Conservation (phyloP, 176 grass and related monocot species). For the Luzula sylvatica region DNA sequence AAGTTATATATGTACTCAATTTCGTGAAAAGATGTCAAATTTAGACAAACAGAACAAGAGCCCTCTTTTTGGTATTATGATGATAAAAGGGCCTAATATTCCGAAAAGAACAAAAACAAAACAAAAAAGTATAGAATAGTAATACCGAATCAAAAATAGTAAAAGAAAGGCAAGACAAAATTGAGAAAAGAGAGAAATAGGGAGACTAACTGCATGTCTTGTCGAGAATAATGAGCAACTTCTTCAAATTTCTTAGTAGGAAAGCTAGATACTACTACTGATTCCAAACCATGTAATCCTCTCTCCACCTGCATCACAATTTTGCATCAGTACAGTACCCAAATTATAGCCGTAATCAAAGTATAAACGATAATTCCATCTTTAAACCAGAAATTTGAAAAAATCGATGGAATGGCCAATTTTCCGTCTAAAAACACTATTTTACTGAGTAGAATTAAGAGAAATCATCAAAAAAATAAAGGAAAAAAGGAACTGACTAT, state of each 20-base stretch:
- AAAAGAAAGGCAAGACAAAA: background rate
- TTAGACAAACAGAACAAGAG: background rate
- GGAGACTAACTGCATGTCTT: slow-evolving; percentile 25
- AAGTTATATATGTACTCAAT: too few relatives aligned
- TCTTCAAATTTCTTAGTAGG: slow-evolving; percentile 41
- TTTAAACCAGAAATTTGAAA: slow-evolving; percentile 6
- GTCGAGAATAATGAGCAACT: slow-evolving; percentile 18
- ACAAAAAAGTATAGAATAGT: too few relatives aligned
- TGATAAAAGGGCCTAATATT: too few relatives aligned
- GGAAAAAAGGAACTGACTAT: slow-evolving; percentile 15
- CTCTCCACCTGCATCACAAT: slow-evolving; percentile 32
- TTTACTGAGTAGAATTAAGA: too few relatives aligned
- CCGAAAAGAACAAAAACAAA: too few relatives aligned
- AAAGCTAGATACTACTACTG: slow-evolving; percentile 28
- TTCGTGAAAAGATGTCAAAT: background rate
- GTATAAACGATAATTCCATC: background rate
- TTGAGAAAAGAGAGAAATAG: background rate
- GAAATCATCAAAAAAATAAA: background rate
- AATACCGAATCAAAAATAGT: too few relatives aligned
- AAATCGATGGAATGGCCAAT: background rate
- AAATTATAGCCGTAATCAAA: too few relatives aligned
- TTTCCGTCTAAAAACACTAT: background rate
- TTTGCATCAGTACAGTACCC: background rate
- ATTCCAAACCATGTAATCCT: slow-evolving; percentile 39
- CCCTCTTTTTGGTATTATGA: too few relatives aligned